Conservation (phyloP, 1,284 basidiomycete genomes). For the Meira nashicola region DNA sequence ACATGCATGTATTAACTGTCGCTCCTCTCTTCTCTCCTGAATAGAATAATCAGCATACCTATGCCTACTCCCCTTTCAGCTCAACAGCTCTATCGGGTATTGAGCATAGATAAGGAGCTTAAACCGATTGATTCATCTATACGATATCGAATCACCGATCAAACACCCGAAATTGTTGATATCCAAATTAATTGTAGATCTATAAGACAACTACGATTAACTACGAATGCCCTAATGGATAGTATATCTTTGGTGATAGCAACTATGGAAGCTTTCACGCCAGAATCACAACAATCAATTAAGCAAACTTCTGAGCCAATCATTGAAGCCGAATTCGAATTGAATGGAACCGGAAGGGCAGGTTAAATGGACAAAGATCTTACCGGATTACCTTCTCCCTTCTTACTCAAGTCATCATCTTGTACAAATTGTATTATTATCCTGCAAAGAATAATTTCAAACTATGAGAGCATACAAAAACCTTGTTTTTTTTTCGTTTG, state of each 20-base stretch:
- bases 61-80: neutral
- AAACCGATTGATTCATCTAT: slow-evolving; percentile 10
- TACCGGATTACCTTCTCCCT: too few species aligned
- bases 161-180: neutral
- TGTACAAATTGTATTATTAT: too few species aligned
- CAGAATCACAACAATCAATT: neutral
- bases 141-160: neutral
- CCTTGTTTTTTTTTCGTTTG: too few species aligned
- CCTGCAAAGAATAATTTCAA: too few species aligned
- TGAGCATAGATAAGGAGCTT: slow-evolving; percentile 13
- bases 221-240: slow-evolving; percentile 11
- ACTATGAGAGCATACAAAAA: too few species aligned
- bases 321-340: slow-evolving; percentile 5
- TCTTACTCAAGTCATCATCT: too few species aligned
- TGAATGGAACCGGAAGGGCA: slow-evolving; percentile 8
- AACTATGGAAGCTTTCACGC: slow-evolving; percentile 15
- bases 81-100: slow-evolving; percentile 1
- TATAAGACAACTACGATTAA: slow-evolving; percentile 7
- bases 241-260: slow-evolving; percentile 3
- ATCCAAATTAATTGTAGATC: neutral
- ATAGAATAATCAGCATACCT: slow-evolving; percentile 8
- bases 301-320: too few species aligned
- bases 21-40: neutral
- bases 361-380: neutral
- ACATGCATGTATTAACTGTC: neutral